A percentile compares a stretch with the other conserved stretches of the same genome.
phyloP scores from a whole-genome alignment of 2,329 filamentous ascomycete species.

The Thielaviopsis ethacetica region DNA sequence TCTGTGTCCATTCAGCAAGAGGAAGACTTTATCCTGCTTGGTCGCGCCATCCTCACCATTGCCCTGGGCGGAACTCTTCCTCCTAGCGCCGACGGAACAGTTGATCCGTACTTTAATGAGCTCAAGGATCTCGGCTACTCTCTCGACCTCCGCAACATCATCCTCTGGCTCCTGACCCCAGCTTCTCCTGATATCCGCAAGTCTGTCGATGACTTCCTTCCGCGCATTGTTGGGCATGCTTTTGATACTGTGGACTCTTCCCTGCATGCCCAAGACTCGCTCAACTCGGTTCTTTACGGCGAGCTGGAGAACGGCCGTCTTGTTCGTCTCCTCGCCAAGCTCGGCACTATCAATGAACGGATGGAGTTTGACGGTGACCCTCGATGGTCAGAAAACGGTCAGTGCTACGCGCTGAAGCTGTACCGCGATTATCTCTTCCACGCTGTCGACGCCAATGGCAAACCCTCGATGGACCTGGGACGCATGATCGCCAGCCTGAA shows the following conservation, averaged over 20 bases:
- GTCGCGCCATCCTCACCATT: conserved; percentile 67
- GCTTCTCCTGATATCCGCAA: conserved; percentile 41
- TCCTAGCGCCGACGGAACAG: conserved; percentile 1
- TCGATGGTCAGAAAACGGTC: conserved; percentile 81
- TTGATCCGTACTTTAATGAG: conserved; percentile 44
- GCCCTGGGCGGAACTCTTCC: conserved; percentile 2
- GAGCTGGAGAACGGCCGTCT: conserved; percentile 85
- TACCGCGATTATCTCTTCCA: conserved; percentile 98
- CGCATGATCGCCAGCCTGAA: conserved; percentile 79
- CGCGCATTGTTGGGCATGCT: conserved; percentile 62
- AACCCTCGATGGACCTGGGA: conserved; percentile 69
- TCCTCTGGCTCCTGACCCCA: conserved; percentile 66
- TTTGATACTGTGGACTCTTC: conserved; percentile 59
- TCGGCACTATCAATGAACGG: conserved; percentile 78
- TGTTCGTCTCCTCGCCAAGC: conserved; percentile 63
- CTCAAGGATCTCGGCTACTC: conserved; percentile 64
- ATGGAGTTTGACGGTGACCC: conserved; percentile 65
- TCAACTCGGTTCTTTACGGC: conserved; percentile 53
- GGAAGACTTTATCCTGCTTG: conserved; percentile 74
- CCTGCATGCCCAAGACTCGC: conserved; percentile 63
- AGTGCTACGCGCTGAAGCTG: conserved; percentile 81
- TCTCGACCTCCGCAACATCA: conserved; percentile 57
- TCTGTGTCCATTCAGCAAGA: conserved; percentile 64
- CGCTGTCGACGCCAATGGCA: conserved; percentile 72
- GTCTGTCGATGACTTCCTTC: conserved; percentile 63